Evolutionary conservation across 768 basidiomycete species (phyloP).

Genomic region (Boletus sp.): DNA sequence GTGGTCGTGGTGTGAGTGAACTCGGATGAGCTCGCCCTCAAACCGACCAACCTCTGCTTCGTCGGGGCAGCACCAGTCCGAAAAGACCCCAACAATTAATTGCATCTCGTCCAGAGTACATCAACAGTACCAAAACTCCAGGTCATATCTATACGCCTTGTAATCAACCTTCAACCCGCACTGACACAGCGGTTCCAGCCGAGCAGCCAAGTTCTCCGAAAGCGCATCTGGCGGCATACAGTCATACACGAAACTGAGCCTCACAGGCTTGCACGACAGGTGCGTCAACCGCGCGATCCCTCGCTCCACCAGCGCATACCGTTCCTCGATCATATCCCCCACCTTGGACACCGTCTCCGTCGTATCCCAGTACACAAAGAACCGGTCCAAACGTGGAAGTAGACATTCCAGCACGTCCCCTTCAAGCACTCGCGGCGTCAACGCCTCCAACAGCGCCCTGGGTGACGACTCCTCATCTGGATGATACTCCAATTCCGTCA

Average conservation of each 20-base stretch:
- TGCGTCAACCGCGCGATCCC: constrained; percentile 13
- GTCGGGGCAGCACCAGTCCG: too few relatives aligned
- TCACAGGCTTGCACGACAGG: constrained; percentile 23
- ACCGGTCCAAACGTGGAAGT: constrained; percentile 16
- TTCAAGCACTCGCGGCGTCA: constrained; percentile 18
- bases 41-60: too few relatives aligned
- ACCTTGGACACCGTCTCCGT: constrained; percentile 23
- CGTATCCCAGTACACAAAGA: constrained; percentile 25
- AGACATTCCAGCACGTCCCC: constrained; percentile 14
- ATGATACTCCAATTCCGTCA: constrained; percentile 22
- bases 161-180: constrained; percentile 22
- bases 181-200: constrained; percentile 19
- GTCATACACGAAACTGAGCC: constrained; percentile 9
- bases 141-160: constrained; percentile 16
- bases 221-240: constrained; percentile 11
- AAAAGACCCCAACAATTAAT: too few relatives aligned
- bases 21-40: too few relatives aligned
- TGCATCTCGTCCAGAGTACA: too few relatives aligned
- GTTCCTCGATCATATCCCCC: constrained; percentile 24
- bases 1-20: not conserved
- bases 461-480: constrained; percentile 24
- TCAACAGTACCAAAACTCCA: constrained; percentile 21
- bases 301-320: constrained; percentile 12
- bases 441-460: constrained; percentile 10
- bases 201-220: constrained; percentile 16